These are phyloP conservation scores for Colletotrichum brevisporum DNA, from an alignment of 2,329 filamentous ascomycete species.

Conservation along the genomic window DNA sequence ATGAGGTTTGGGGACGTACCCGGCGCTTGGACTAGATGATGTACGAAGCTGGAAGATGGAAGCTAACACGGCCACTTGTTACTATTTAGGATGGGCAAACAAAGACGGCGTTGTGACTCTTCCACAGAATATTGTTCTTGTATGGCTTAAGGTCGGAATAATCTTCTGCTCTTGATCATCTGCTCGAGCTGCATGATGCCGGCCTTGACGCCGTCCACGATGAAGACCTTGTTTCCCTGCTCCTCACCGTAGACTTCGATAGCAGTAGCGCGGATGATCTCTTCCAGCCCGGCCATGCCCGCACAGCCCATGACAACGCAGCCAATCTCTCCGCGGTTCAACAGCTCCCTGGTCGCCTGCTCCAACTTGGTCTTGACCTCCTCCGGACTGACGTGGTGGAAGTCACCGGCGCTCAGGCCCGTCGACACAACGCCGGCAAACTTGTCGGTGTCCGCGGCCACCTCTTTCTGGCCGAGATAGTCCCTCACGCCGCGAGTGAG, in stretches of 20 bases:
- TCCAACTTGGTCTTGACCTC: slow-evolving; percentile 77
- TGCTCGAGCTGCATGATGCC: slow-evolving; percentile 75
- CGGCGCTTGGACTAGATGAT: slow-evolving; percentile 63
- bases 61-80: not conserved
- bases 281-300: slow-evolving; percentile 89
- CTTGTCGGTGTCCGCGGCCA: slow-evolving; percentile 54
- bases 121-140: slow-evolving; percentile 7
- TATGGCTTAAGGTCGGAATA: slow-evolving; percentile 48
- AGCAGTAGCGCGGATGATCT: slow-evolving; percentile 79
- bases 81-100: not conserved
- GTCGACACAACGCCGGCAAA: slow-evolving; percentile 89
- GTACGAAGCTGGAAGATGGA: not conserved
- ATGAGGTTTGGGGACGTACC: slow-evolving; percentile 90
- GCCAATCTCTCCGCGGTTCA: slow-evolving; percentile 69
- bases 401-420: slow-evolving; percentile 82
- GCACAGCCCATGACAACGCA: slow-evolving; percentile 90
- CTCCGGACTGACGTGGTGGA: slow-evolving; percentile 78
- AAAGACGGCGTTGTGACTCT: slow-evolving; percentile 15
- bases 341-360: slow-evolving; percentile 76
- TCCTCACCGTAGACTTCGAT: slow-evolving; percentile 73
- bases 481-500: slow-evolving; percentile 74
- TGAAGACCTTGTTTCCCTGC: slow-evolving; percentile 69
- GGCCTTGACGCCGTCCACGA: slow-evolving; percentile 86
- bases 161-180: slow-evolving; percentile 58
- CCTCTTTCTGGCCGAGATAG: slow-evolving; percentile 69